Conservation (phyloP, 768 basidiomycete genomes). For the Trametes cingulata region DNA sequence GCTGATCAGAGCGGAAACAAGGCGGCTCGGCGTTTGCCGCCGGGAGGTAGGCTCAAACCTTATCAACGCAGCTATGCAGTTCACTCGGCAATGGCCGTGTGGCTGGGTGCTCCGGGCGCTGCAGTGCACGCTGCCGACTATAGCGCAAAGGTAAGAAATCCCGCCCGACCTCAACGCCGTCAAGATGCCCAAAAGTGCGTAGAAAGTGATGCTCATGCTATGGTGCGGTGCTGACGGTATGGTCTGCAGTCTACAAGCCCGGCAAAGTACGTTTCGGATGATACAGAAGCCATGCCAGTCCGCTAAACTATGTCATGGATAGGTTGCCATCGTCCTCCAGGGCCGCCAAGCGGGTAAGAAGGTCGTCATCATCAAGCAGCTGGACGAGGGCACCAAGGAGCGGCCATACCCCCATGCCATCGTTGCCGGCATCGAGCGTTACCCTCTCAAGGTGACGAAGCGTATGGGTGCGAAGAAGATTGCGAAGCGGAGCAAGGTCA, state of each 20-base stretch:
- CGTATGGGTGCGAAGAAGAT: constrained; percentile 98
- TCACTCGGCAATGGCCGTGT: constrained; percentile 29
- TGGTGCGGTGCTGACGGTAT: constrained; percentile 20
- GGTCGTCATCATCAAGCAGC: constrained; percentile 97
- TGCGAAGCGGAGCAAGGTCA: constrained; percentile 91
- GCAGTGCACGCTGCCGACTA: neutral
- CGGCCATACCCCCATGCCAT: constrained; percentile 97
- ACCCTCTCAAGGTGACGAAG: constrained; percentile 96
- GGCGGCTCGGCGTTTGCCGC: constrained; percentile 1
- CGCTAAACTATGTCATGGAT: constrained; percentile 2
- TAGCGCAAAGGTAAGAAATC: constrained; percentile 19
- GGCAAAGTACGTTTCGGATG: constrained; percentile 68
- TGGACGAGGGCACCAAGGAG: constrained; percentile 96
- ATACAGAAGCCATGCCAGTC: constrained; percentile 9
- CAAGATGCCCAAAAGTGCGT: constrained; percentile 47
- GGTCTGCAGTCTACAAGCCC: constrained; percentile 80
- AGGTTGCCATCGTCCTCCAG: constrained; percentile 97
- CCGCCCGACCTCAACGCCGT: constrained; percentile 21
- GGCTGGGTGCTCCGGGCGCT: constrained; percentile 22
- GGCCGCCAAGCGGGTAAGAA: constrained; percentile 99
- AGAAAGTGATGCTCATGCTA: neutral
- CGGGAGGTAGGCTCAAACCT: neutral
- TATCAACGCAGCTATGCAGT: constrained; percentile 25
- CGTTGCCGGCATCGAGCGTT: constrained; percentile 97
- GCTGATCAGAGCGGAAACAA: too few relatives aligned